These are phyloP conservation scores for Fagopyrum esculentum DNA, from an alignment of 148 eudicot species.

Conservation along the genomic window DNA sequence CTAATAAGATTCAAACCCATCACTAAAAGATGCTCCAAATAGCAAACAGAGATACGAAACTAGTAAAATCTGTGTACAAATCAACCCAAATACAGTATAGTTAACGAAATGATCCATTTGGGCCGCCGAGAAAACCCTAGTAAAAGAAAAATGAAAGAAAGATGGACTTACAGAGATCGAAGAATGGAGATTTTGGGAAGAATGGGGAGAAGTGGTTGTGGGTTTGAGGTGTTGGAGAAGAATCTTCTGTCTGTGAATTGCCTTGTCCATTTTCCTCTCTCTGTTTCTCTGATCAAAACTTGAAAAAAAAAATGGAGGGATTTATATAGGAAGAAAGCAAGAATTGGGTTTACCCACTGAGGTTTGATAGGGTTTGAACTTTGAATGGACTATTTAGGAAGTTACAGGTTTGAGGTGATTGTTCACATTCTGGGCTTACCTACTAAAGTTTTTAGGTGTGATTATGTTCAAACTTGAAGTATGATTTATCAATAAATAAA, in stretches of 20 bases:
- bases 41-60: neutral
- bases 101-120: neutral
- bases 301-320: neutral
- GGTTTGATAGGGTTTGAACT: neutral
- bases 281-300: neutral
- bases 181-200: conserved; percentile 23
- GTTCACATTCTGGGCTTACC: neutral
- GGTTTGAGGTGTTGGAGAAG: conserved; percentile 46
- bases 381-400: neutral
- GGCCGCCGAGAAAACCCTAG: neutral
- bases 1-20: neutral
- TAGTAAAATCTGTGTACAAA: neutral
- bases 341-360: neutral
- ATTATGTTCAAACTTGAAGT: no score
- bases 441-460: neutral
- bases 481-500: no score
- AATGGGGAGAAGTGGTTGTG: conserved; percentile 20
- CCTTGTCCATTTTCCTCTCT: conserved; percentile 42
- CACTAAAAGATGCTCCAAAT: neutral
- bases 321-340: neutral
- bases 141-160: neutral
- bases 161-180: conserved; percentile 43
- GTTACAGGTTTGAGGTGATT: neutral
- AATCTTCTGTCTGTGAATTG: conserved; percentile 51
- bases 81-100: neutral